These are phyloP conservation scores for Stephanocyclus meneghinianus DNA, from an alignment of 352 stramenopile species.

Conservation along the genomic window DNA sequence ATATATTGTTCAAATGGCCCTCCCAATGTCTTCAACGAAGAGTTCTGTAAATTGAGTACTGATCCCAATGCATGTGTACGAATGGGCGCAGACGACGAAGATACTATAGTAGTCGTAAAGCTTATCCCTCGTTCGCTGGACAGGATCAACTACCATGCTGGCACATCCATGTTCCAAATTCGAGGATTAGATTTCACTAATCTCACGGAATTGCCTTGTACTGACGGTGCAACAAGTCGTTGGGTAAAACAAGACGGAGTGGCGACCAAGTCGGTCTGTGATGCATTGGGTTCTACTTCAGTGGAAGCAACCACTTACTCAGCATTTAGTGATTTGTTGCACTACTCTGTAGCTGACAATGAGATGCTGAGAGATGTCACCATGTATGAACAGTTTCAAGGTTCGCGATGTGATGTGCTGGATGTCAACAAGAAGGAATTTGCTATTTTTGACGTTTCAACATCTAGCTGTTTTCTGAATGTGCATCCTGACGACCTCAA, in stretches of 20 bases:
- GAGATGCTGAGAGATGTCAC: constrained; percentile 18
- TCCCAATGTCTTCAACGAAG: constrained; percentile 55
- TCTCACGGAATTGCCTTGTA: constrained; percentile 8
- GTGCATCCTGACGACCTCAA: constrained; percentile 28
- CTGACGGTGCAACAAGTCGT: constrained; percentile 3
- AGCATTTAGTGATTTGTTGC: constrained; percentile 32
- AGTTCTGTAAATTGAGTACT: constrained; percentile 21
- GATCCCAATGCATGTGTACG: constrained; percentile 40
- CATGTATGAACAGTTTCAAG: constrained; percentile 35
- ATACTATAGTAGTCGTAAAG: constrained; percentile 29
- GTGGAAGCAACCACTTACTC: constrained; percentile 8
- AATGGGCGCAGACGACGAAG: constrained; percentile 6
- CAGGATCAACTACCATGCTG: constrained; percentile 20
- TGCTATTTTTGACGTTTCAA: constrained; percentile 9
- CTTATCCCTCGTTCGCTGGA: neutral
- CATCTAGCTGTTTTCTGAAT: constrained; percentile 22
- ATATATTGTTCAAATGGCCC: constrained; percentile 44
- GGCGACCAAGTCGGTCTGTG: neutral
- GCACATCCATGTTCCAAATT: neutral
- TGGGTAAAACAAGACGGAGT: constrained; percentile 11
- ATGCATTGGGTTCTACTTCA: neutral
- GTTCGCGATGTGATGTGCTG: constrained; percentile 24
- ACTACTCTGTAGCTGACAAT: constrained; percentile 36
- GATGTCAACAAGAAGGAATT: constrained; percentile 34
- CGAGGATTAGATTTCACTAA: constrained; percentile 8